Conservation (phyloP, 805 yeast species). For the Allodekkera sacchari region DNA sequence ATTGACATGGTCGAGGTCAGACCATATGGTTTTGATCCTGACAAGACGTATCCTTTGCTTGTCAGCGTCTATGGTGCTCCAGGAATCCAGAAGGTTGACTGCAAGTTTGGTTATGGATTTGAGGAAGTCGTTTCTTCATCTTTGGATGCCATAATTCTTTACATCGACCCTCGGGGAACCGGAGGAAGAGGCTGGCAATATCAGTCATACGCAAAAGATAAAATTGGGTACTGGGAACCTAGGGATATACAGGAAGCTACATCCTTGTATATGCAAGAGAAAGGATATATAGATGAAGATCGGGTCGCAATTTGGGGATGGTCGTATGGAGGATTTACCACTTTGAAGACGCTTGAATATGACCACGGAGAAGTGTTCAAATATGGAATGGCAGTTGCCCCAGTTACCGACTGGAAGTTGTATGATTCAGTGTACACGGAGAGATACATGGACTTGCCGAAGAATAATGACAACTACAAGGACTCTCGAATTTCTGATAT, state of each 20-base stretch:
- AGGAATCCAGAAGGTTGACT: slow-evolving; percentile 53
- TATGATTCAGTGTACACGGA: slow-evolving; percentile 79
- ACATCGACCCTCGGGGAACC: slow-evolving; percentile 77
- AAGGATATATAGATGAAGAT: slow-evolving; percentile 40
- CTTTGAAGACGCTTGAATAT: slow-evolving; percentile 63
- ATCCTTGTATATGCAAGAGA: slow-evolving; percentile 37
- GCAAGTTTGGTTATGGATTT: slow-evolving; percentile 41
- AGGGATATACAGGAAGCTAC: slow-evolving; percentile 52
- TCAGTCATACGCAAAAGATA: slow-evolving; percentile 44
- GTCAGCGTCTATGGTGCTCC: slow-evolving; percentile 78
- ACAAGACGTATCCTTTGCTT: slow-evolving; percentile 48
- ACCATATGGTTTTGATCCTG: slow-evolving; percentile 45
- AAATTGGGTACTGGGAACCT: slow-evolving; percentile 72
- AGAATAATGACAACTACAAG: slow-evolving; percentile 43
- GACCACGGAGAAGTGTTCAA: slow-evolving; percentile 57
- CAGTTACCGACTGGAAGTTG: slow-evolving; percentile 70
- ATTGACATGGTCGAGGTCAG: slow-evolving; percentile 52
- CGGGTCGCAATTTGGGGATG: slow-evolving; percentile 78
- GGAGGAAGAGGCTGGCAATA: slow-evolving; percentile 71
- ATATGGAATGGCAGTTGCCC: slow-evolving; percentile 78
- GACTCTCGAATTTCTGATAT: slow-evolving; percentile 36
- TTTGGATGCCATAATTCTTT: slow-evolving; percentile 51
- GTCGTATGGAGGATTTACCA: slow-evolving; percentile 79
- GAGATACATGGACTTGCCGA: slow-evolving; percentile 58
- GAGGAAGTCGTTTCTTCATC: slow-evolving; percentile 52